Evolutionary conservation across 805 yeast genomes (phyloP).

Genomic region (Millerago galiae): DNA sequence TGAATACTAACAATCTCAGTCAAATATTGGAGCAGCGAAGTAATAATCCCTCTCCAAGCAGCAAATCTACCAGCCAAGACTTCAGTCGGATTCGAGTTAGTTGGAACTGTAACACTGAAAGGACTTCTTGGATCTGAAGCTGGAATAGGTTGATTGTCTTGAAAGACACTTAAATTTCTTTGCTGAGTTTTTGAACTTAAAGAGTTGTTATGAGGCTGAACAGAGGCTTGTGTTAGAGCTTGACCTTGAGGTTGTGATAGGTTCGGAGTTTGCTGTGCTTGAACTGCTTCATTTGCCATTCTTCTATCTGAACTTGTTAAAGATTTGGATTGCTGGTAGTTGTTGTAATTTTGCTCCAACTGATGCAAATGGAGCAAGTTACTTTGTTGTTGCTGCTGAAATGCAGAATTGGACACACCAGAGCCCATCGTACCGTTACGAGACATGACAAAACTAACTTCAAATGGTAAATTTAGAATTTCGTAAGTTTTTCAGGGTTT

Average conservation of each 20-base stretch:
- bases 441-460: conserved; percentile 17
- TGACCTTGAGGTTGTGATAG: too few species aligned
- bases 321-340: conserved; percentile 35
- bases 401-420: conserved; percentile 28
- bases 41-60: conserved; percentile 79
- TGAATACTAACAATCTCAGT: conserved; percentile 78
- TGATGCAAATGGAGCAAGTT: conserved; percentile 38
- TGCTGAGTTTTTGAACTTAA: conserved; percentile 3
- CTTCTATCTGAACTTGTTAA: conserved; percentile 31
- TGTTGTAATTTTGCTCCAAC: conserved; percentile 33
- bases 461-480: not conserved
- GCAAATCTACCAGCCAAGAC: conserved; percentile 75
- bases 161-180: conserved; percentile 6
- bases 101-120: conserved; percentile 44
- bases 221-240: not conserved
- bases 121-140: conserved; percentile 42
- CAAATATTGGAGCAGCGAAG: conserved; percentile 67
- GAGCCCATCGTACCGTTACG: conserved; percentile 33
- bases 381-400: conserved; percentile 41
- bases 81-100: conserved; percentile 75
- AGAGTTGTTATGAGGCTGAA: conserved; percentile 2
- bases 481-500: not conserved
- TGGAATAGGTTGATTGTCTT: not conserved
- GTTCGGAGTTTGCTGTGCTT: conserved; percentile 10
- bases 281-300: conserved; percentile 8